Base-by-base conservation (phyloP, 257 asterid species). In the Thymus mandschuricus region DNA sequence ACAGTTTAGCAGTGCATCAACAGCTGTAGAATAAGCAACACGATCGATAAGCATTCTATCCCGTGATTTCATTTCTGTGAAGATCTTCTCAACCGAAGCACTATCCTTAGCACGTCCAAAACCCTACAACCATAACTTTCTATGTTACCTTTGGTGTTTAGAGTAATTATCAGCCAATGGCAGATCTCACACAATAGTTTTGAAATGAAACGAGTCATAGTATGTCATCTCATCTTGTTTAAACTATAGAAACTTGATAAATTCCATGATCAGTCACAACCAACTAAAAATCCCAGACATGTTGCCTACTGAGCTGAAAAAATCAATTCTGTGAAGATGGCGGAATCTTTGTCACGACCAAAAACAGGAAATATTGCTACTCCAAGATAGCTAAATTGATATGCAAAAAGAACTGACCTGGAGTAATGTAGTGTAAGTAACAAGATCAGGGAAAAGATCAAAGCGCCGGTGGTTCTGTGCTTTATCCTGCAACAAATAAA, bases 381-480 rank as follows among this genome's bases (percentile, higher is more conserved):
- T 66, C 30, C 64, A 71, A 70, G 3, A 56, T 31, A 54, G 72
- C 35, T 15, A n/a, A 33, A 60, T 8, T 56, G 52, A 54, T 30
- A 56, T 64, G 67, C 54, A 64, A 38, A 62, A 49, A 34, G 27
- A 56, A 58, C 79, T 52, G 62, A 86, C 91, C 89, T 86, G 86
- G 63, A 88, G 73, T 76, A 88, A 82, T 60, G 88, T 88, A 40
- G 95, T 88, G 78, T 84, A 88, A 41, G 95, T 86, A 66, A 86
- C 75, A 73, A 81, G 80, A 77, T 88, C 95, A 12, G 95, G 95
- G 69, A 74, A 79, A 83, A 86, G 73, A 75, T 79, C 77, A 74
- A 64, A 65, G 31, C 10, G 69, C 8, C 38, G 64, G 74, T 65
- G 70, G 38, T 70, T 86, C 68, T 72, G 79, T 69, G 88, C 81